Evolutionary conservation across 2,329 filamentous ascomycete species (phyloP).

Genomic region (Colletotrichum tamarilloi): DNA sequence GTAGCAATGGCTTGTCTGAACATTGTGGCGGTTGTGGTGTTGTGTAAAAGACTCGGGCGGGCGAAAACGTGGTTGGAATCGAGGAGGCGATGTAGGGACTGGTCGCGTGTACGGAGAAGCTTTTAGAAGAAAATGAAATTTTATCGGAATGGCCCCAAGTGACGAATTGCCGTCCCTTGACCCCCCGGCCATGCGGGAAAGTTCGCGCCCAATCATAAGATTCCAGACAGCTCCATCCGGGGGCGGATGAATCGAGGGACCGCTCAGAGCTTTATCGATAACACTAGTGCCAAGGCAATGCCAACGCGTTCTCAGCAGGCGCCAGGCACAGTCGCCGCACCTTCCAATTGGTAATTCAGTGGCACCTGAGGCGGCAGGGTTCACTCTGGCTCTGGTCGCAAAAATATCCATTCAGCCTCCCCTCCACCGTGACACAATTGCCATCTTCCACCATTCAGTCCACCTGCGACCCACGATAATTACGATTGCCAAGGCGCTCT

Average conservation of each 20-base stretch:
- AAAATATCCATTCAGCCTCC: constrained; percentile 35
- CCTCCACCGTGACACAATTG: constrained; percentile 8
- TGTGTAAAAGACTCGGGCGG: background rate
- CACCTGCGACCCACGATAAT: background rate
- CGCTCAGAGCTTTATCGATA: constrained; percentile 34
- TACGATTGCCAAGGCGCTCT: background rate
- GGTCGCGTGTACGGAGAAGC: constrained; percentile 28
- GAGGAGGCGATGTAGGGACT: constrained; percentile 17
- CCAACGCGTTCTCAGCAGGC: background rate
- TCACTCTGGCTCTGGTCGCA: constrained; percentile 31
- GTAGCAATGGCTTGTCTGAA: constrained; percentile 57
- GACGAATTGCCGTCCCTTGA: constrained; percentile 34
- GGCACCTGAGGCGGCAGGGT: constrained; percentile 1
- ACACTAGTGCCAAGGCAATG: constrained; percentile 14
- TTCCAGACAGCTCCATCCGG: constrained; percentile 24
- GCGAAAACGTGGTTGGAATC: constrained; percentile 5
- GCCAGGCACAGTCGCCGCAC: constrained; percentile 16
- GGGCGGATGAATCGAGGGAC: constrained; percentile 30
- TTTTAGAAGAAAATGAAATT: constrained; percentile 34
- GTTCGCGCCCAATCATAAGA: constrained; percentile 27
- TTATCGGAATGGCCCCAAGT: constrained; percentile 35
- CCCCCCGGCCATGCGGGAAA: constrained; percentile 15
- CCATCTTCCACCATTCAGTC: background rate
- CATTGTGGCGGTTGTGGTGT: constrained; percentile 47
- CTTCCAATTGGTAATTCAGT: constrained; percentile 29